Conservation (phyloP, 2,329 filamentous ascomycete species). For the Xylariaceae sp. region DNA sequence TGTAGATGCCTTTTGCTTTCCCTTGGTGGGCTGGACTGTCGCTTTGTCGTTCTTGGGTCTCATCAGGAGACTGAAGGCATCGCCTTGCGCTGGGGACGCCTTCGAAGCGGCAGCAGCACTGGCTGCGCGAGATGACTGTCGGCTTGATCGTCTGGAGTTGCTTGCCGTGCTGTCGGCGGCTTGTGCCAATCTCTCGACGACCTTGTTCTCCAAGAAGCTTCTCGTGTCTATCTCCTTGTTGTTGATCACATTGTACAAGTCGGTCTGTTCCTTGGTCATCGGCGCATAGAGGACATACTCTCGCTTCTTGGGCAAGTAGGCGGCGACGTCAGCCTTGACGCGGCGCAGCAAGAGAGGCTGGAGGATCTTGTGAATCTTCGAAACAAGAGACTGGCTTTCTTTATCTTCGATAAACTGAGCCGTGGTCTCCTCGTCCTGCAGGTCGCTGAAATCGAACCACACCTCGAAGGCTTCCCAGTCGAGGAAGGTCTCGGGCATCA, state of each 20-base stretch:
- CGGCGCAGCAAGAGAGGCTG: slow-evolving; percentile 85
- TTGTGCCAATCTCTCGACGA: slow-evolving; percentile 56
- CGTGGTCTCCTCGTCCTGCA: slow-evolving; percentile 76
- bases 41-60: slow-evolving; percentile 31
- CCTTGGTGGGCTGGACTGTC: slow-evolving; percentile 12
- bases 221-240: slow-evolving; percentile 57
- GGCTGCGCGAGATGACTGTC: slow-evolving; percentile 36
- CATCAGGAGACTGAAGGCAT: slow-evolving; percentile 54
- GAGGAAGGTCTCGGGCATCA: slow-evolving; percentile 88
- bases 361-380: slow-evolving; percentile 86
- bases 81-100: slow-evolving; percentile 25
- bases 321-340: slow-evolving; percentile 89
- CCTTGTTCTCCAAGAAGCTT: slow-evolving; percentile 77
- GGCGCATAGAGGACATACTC: slow-evolving; percentile 96
- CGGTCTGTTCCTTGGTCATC: slow-evolving; percentile 83
- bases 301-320: slow-evolving; percentile 86
- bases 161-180: slow-evolving; percentile 43
- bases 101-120: slow-evolving; percentile 25
- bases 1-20: neutral
- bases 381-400: slow-evolving; percentile 69
- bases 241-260: slow-evolving; percentile 68
- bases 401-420: slow-evolving; percentile 75
- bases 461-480: slow-evolving; percentile 88
- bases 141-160: slow-evolving; percentile 30
- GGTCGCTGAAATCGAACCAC: slow-evolving; percentile 95